phyloP scores from a whole-genome alignment of 768 basidiomycete genomes.

The Leccinum ochraceum region DNA sequence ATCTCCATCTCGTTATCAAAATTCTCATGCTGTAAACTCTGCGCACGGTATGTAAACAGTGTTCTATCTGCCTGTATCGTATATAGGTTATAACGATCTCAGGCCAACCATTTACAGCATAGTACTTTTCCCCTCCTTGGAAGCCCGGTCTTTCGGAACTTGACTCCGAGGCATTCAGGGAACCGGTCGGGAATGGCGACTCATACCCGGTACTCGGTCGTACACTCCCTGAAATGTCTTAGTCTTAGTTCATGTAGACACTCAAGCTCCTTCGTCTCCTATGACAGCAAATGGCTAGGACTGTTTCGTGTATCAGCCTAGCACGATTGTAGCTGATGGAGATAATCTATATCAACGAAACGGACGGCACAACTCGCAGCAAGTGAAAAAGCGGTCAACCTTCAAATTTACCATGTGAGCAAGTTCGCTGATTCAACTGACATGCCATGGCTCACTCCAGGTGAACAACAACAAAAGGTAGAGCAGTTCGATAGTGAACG shows the following conservation, averaged over 20 bases:
- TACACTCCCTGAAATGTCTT: neutral
- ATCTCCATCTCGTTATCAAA: neutral
- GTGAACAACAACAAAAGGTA: neutral
- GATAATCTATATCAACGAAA: neutral
- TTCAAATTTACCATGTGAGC: neutral
- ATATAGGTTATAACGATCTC: neutral
- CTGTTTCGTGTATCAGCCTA: neutral
- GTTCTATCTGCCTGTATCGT: neutral
- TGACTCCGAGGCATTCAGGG: neutral
- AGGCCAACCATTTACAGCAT: neutral
- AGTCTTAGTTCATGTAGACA: neutral
- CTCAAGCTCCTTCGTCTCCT: neutral
- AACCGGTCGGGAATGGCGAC: neutral
- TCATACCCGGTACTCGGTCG: neutral
- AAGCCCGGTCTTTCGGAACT: neutral
- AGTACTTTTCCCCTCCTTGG: neutral
- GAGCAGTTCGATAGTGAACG: neutral
- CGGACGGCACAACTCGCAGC: neutral
- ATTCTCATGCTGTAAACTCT: neutral
- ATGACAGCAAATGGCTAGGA: neutral
- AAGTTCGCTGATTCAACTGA: neutral
- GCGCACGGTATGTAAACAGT: neutral
- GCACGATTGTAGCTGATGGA: neutral
- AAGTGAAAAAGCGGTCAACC: neutral
- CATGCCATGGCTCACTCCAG: neutral